Percentiles rank a stretch among this genome's conserved stretches.
phyloP scores from a whole-genome alignment of 2,329 filamentous ascomycete genomes.

The Lanzia echinophila region DNA sequence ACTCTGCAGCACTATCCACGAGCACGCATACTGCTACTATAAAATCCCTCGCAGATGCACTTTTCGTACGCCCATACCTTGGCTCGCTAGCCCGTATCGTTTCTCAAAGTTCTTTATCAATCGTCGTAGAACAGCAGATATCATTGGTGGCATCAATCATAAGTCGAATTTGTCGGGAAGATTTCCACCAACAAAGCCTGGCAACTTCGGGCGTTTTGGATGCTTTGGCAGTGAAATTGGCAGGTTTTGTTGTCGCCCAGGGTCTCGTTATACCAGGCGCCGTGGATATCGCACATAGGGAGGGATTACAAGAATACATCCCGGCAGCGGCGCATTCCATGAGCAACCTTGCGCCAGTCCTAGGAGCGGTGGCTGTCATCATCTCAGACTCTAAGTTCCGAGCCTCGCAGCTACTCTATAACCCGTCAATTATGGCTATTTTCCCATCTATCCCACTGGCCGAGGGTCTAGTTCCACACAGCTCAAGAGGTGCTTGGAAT shows the following conservation, averaged over 20 bases:
- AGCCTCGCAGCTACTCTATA: constrained; percentile 63
- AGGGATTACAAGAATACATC: constrained; percentile 50
- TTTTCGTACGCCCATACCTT: constrained; percentile 59
- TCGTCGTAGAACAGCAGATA: constrained; percentile 55
- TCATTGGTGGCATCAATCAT: constrained; percentile 52
- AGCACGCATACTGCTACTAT: constrained; percentile 43
- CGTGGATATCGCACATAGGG: constrained; percentile 45
- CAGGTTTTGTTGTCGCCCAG: constrained; percentile 59
- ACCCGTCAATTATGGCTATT: constrained; percentile 61
- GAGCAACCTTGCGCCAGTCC: constrained; percentile 58
- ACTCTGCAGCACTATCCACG: constrained; percentile 53
- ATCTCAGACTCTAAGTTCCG: constrained; percentile 74
- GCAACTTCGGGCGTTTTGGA: constrained; percentile 70
- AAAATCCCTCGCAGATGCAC: constrained; percentile 49
- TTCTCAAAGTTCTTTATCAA: constrained; percentile 45
- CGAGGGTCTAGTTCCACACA: constrained; percentile 44
- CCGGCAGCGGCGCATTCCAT: constrained; percentile 54
- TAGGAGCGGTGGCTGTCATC: constrained; percentile 72
- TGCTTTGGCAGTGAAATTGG: constrained; percentile 67
- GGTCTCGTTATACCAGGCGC: constrained; percentile 64
- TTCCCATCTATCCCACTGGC: constrained; percentile 49
- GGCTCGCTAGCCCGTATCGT: constrained; percentile 60
- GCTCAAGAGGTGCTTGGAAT: constrained; percentile 45
- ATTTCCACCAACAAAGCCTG: constrained; percentile 64
- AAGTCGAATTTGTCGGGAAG: constrained; percentile 56